phyloP scores from a whole-genome alignment of 208 protist genomes.

The Blastocrithidia nonstop region DNA sequence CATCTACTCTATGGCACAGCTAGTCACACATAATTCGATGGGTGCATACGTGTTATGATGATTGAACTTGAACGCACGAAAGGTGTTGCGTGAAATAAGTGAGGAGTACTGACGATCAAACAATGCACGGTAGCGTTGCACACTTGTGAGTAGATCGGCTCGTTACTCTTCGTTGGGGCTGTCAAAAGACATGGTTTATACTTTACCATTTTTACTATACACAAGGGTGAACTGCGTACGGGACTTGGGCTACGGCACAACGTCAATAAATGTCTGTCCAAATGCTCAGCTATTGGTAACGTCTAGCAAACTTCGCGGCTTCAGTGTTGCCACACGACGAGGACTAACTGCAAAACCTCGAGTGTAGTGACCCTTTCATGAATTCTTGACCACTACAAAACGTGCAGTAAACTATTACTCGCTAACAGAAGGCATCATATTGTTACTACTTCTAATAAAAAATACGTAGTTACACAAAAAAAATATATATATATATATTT shows the following conservation, averaged over 20 bases:
- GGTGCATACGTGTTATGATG: conserved; percentile 20
- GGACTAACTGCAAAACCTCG: conserved; percentile 67
- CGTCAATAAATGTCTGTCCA: conserved; percentile 12
- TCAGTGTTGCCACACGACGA: conserved; percentile 44
- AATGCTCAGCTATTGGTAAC: conserved; percentile 80
- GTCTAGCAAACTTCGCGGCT: conserved; percentile 44
- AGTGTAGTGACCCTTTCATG: conserved; percentile 77
- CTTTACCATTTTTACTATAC: conserved; percentile 10
- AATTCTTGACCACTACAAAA: conserved; percentile 72
- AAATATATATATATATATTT: not conserved
- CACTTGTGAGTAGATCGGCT: conserved; percentile 72
- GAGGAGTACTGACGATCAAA: conserved; percentile 33
- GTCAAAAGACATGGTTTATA: conserved; percentile 53
- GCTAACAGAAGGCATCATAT: no score
- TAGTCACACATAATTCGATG: conserved; percentile 39
- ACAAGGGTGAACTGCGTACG: conserved; percentile 34
- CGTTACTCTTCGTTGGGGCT: conserved; percentile 33
- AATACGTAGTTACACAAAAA: not conserved
- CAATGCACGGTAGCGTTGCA: conserved; percentile 38
- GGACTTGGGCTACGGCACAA: conserved; percentile 12
- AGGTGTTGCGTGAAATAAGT: conserved; percentile 9
- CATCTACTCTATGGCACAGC: conserved; percentile 28
- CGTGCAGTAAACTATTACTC: conserved; percentile 32
- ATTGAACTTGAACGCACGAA: conserved; percentile 36
- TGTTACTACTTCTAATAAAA: no score